Evolutionary conservation across 108 stramenopile genomes (phyloP).

Genomic region (Conticribra guillardii): DNA sequence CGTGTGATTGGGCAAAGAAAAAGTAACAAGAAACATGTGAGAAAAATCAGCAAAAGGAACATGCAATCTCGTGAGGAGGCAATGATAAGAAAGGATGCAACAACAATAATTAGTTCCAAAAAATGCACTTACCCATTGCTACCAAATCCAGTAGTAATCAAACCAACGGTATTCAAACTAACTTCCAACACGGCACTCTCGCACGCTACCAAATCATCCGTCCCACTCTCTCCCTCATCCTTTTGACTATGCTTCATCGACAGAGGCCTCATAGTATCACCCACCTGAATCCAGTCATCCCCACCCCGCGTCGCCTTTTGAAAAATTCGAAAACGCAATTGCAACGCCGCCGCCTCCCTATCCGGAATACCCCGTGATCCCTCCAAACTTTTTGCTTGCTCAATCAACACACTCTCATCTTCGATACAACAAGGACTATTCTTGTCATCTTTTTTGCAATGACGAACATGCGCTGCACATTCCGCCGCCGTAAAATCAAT

Average conservation of each 20-base stretch:
- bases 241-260: slow-evolving; percentile 50
- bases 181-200: slow-evolving; percentile 74
- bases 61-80: background rate
- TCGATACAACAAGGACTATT: slow-evolving; percentile 16
- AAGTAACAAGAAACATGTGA: too few relatives aligned
- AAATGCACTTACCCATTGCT: slow-evolving; percentile 76
- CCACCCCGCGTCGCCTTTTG: slow-evolving; percentile 75
- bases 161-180: slow-evolving; percentile 66
- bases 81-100: background rate
- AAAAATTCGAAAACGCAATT: slow-evolving; percentile 68
- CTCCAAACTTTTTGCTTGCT: slow-evolving; percentile 66
- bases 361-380: slow-evolving; percentile 72
- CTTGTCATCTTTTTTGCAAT: slow-evolving; percentile 29
- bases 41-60: too few relatives aligned
- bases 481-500: slow-evolving; percentile 81
- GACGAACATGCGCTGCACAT: slow-evolving; percentile 62
- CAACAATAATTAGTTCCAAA: too few relatives aligned
- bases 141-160: slow-evolving; percentile 55
- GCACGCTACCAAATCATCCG: slow-evolving; percentile 65
- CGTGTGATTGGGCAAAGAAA: too few relatives aligned
- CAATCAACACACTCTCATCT: slow-evolving; percentile 53
- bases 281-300: slow-evolving; percentile 68
- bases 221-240: slow-evolving; percentile 59
- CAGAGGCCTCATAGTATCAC: slow-evolving; percentile 69
- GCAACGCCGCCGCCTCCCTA: slow-evolving; percentile 79